phyloP scores from a whole-genome alignment of 176 grass and related monocot genomes.

The Oryza brachyantha region DNA sequence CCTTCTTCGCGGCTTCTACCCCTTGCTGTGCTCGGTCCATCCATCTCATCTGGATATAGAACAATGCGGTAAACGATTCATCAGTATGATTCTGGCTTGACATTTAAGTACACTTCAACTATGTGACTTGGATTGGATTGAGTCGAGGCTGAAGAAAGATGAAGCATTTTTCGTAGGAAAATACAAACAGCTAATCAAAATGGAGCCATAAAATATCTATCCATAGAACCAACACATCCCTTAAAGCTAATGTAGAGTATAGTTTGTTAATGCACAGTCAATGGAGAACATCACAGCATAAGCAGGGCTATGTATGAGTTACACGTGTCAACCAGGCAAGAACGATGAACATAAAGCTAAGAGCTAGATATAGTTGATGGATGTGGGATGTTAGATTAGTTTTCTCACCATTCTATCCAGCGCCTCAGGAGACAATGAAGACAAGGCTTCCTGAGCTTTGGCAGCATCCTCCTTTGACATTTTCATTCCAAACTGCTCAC shows the following conservation, averaged over 20 bases:
- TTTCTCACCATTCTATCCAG: conserved; percentile 92
- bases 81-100: neutral
- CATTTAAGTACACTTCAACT: neutral
- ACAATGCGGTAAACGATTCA: neutral
- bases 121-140: neutral
- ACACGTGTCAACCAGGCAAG: neutral
- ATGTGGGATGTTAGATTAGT: neutral
- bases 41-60: conserved; percentile 79
- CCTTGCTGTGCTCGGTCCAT: conserved; percentile 73
- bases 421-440: conserved; percentile 77
- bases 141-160: neutral
- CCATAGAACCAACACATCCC: neutral
- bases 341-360: neutral
- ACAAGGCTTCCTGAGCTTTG: conserved; percentile 84
- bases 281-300: neutral
- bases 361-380: neutral
- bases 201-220: neutral
- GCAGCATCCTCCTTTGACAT: conserved; percentile 87
- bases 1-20: conserved; percentile 68
- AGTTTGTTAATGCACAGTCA: neutral
- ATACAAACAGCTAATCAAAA: neutral
- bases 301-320: neutral
- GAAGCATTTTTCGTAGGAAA: neutral
- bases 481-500: conserved; percentile 91
- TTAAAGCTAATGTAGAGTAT: neutral